Base-by-base conservation (phyloP, 345 rosid species). In the Syzygium aromaticum region DNA sequence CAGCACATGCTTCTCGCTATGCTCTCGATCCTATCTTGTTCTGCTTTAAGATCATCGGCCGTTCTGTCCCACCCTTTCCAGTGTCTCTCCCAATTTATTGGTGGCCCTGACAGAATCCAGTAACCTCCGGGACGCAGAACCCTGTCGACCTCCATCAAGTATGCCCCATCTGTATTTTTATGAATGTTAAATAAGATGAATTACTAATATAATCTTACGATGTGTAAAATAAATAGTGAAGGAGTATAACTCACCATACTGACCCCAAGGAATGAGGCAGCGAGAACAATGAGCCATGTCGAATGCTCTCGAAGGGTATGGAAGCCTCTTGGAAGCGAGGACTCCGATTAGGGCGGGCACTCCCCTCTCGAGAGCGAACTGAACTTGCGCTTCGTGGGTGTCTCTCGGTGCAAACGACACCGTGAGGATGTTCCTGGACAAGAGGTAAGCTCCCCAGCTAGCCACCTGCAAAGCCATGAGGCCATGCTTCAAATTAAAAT, bases 231-330 rank as follows among this genome's bases (percentile, higher is more conserved):
- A n/a, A n/a, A 40, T 54, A 27, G 33, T 21, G 49, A n/a, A 46
- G 73, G 85, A 38, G 6, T 27, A 12, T 12, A 77, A 51, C 22
- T 43, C 91, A 97, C 99, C 98, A 38, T 90, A 87, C 80, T 91
- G 89, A 43, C 94, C 98, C 99, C 99, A 97, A 11, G 99, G 99
- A 80, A 97, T 95, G 86, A 97, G 98, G 88, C 99, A 97, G 40
- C 99, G 98, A 84, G 99, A 97, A 91, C 99, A 97, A 88, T 97
- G 99, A 27, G 99, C 99, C 95, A 97, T 90, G 92, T 97, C 99
- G 63, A 97, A 97, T 78, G 99, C 95, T 88, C 99, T 88, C 5
- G 99, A 91, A 57, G 99, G 99, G 87, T 95, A 96, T 15, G 99
- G 99, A 33, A 95, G 93, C 77, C 99, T 93, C 33, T 94, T 94